A percentile compares a stretch with the other conserved stretches of the same genome.
Conservation (phyloP, 1,139 yeast genomes). For the Trichomonascaceae sp. region DNA sequence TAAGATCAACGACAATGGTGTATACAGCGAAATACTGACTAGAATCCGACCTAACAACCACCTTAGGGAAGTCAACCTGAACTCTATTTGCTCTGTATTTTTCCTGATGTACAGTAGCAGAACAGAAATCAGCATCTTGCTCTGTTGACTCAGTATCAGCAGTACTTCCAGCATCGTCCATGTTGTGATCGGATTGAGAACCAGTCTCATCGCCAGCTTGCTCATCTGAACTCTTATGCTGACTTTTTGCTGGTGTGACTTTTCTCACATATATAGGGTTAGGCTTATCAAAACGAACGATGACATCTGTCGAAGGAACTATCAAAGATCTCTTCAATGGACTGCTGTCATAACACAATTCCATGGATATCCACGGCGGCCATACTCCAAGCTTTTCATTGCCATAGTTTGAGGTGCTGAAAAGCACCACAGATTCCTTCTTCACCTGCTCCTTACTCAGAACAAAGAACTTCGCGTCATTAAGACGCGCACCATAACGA, state of each 20-base stretch:
- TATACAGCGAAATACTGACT: constrained; percentile 64
- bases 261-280: constrained; percentile 50
- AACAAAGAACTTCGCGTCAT: constrained; percentile 67
- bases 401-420: constrained; percentile 37
- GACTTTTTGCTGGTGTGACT: constrained; percentile 9
- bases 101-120: constrained; percentile 28
- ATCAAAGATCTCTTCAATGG: constrained; percentile 52
- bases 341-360: constrained; percentile 64
- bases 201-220: not conserved
- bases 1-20: constrained; percentile 55
- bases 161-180: not conserved
- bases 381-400: constrained; percentile 40
- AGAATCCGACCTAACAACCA: constrained; percentile 67
- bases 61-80: constrained; percentile 61
- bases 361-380: constrained; percentile 80
- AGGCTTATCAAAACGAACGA: constrained; percentile 58
- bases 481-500: constrained; percentile 61
- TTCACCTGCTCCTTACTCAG: constrained; percentile 45
- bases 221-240: not conserved
- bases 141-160: constrained; percentile 2
- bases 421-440: constrained; percentile 39
- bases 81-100: constrained; percentile 38
- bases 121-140: constrained; percentile 17
- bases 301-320: constrained; percentile 57
- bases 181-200: not conserved